These are phyloP conservation scores for Pseudogymnoascus sp. DNA, from an alignment of 2,329 filamentous ascomycete species.

Conservation along the genomic window DNA sequence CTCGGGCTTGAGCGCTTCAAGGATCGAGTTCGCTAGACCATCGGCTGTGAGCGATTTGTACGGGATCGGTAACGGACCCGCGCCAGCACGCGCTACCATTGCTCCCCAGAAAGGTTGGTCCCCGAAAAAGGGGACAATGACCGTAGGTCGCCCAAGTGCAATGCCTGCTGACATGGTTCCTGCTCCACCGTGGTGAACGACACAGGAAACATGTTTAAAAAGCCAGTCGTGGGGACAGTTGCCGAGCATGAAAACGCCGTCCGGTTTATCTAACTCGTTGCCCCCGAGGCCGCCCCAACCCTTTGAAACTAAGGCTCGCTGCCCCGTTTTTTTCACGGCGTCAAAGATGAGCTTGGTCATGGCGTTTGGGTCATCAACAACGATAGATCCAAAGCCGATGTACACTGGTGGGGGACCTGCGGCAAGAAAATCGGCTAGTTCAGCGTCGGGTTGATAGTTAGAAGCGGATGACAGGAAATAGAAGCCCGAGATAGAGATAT, in stretches of 20 bases:
- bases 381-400: constrained; percentile 73
- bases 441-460: constrained; percentile 53
- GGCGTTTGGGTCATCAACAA: constrained; percentile 61
- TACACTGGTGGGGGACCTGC: constrained; percentile 64
- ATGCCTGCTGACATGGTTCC: constrained; percentile 79
- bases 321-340: constrained; percentile 53
- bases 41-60: constrained; percentile 58
- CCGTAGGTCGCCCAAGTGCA: constrained; percentile 64
- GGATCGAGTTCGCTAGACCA: constrained; percentile 55
- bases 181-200: constrained; percentile 78
- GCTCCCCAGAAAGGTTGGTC: constrained; percentile 74
- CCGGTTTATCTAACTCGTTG: constrained; percentile 56
- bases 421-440: constrained; percentile 56
- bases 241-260: constrained; percentile 69
- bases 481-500: constrained; percentile 66
- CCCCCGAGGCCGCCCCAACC: constrained; percentile 77
- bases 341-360: constrained; percentile 63
- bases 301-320: constrained; percentile 70
- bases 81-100: constrained; percentile 62
- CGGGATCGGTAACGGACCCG: constrained; percentile 59
- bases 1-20: constrained; percentile 46
- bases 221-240: constrained; percentile 83
- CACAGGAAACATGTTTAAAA: constrained; percentile 67
- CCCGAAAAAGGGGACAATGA: constrained; percentile 76
- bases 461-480: constrained; percentile 60